phyloP scores from a whole-genome alignment of 805 yeast genomes.

The Spathaspora sp. region DNA sequence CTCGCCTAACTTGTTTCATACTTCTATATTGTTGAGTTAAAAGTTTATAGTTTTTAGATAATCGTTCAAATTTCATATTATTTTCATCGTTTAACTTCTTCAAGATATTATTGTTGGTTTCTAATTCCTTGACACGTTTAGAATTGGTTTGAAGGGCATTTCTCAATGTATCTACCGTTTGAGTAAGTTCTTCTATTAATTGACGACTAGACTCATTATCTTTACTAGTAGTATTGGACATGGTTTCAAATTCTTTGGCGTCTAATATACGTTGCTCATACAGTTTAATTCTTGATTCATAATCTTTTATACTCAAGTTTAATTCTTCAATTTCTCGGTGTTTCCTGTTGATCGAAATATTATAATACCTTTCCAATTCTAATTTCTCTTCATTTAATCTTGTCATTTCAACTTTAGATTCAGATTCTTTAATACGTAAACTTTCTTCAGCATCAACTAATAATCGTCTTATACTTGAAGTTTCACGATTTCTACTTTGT shows the following conservation, averaged over 20 bases:
- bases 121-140: constrained; percentile 51
- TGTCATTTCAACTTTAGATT: constrained; percentile 49
- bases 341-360: constrained; percentile 47
- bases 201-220: background rate
- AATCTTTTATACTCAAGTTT: constrained; percentile 37
- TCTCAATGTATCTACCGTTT: constrained; percentile 43
- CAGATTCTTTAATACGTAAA: constrained; percentile 48
- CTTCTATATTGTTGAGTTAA: constrained; percentile 56
- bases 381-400: constrained; percentile 58
- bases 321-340: constrained; percentile 65
- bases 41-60: constrained; percentile 66
- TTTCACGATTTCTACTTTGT: constrained; percentile 80
- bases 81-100: constrained; percentile 64
- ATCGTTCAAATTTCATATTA: constrained; percentile 61
- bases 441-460: constrained; percentile 66
- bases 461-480: constrained; percentile 65
- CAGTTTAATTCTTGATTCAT: constrained; percentile 37
- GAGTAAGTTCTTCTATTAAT: constrained; percentile 18
- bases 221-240: background rate
- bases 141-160: constrained; percentile 51
- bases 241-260: background rate
- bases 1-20: constrained; percentile 12
- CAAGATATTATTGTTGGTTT: constrained; percentile 48
- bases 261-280: constrained; percentile 31
- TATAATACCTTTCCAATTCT: constrained; percentile 52